Evolutionary conservation across 2,329 filamentous ascomycete species (phyloP).

Genomic region (Botrytis porri): DNA sequence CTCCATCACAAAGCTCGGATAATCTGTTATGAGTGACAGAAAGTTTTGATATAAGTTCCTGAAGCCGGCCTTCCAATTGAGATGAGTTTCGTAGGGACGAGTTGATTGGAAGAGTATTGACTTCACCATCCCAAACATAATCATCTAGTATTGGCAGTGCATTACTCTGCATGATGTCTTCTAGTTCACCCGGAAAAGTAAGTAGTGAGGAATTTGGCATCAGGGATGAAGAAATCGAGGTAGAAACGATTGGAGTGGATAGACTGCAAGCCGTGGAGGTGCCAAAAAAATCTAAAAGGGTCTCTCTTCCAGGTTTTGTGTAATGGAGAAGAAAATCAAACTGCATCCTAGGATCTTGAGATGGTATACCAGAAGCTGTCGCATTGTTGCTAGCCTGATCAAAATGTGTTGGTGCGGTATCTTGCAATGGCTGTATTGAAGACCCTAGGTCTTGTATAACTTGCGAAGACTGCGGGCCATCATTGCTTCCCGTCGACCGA

Average conservation of each 20-base stretch:
- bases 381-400: not conserved
- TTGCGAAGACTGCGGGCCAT: not conserved
- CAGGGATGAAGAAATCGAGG: not conserved
- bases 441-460: not conserved
- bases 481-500: slow-evolving; percentile 4
- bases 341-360: not conserved
- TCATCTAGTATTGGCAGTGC: slow-evolving; percentile 3
- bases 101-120: not conserved
- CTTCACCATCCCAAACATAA: not conserved
- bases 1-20: not conserved
- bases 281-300: slow-evolving; percentile 5
- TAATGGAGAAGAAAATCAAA: slow-evolving; percentile 36
- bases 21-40: not conserved
- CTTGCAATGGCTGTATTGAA: not conserved
- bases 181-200: not conserved
- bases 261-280: not conserved
- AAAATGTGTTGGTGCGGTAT: not conserved
- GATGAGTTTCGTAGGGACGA: not conserved
- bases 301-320: slow-evolving; percentile 24
- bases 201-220: not conserved
- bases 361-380: not conserved
- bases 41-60: not conserved
- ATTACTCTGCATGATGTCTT: not conserved
- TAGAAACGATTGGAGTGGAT: not conserved
- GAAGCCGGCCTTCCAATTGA: slow-evolving; percentile 3